These are phyloP conservation scores for sorghum (Sorghum bicolor) DNA, from an alignment of 176 grass and related monocot genomes.

Conservation along the genomic window Sorghum_bicolor_NCBIv3 NC_012870.2:71028501-71029000, in stretches of 20 bases:
- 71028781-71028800: constrained; percentile 65
- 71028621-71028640: constrained; percentile 33
- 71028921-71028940: constrained; percentile 44
- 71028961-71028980: constrained; percentile 17
- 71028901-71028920: constrained; percentile 64
- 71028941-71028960: constrained; percentile 53
- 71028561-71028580: constrained; percentile 74
- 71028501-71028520: constrained; percentile 15
- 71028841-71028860: constrained; percentile 72
- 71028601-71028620: constrained; percentile 72
- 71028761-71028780: constrained; percentile 35
- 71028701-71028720: constrained; percentile 32
- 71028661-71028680: neutral
- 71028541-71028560: constrained; percentile 1
- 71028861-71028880: constrained; percentile 86
- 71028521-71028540: neutral
- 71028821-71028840: constrained; percentile 60
- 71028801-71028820: constrained; percentile 82
- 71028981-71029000: constrained; percentile 54
- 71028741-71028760: constrained; percentile 43
- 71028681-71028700: constrained; percentile 49
- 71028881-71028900: constrained; percentile 70
- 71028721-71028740: neutral
- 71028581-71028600: constrained; percentile 85
- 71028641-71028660: neutral